Percentiles rank a stretch among this genome's conserved stretches.
These are phyloP conservation scores for Globisporangium alternatum DNA, from an alignment of 352 stramenopile genomes.

Conservation along the genomic window DNA sequence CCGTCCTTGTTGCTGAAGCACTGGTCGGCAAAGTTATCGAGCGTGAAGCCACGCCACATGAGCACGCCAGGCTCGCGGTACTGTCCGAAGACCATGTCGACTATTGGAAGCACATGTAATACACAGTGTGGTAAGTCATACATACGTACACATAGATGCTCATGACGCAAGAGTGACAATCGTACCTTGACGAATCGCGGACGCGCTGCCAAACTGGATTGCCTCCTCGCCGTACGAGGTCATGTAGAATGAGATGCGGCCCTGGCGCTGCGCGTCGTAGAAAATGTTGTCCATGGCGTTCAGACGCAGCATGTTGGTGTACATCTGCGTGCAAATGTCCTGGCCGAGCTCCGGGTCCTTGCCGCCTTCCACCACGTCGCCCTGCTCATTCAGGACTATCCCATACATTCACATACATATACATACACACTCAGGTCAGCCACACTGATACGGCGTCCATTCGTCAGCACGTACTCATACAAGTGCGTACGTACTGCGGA, in stretches of 20 bases:
- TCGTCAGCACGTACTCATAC: not conserved
- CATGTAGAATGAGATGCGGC: slow-evolving; percentile 98
- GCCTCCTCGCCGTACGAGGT: slow-evolving; percentile 93
- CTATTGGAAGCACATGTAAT: slow-evolving; percentile 3
- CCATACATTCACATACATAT: slow-evolving; percentile 2
- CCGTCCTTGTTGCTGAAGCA: slow-evolving; percentile 97
- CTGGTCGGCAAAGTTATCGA: slow-evolving; percentile 97
- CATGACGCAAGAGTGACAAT: not conserved
- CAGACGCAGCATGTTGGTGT: slow-evolving; percentile 80
- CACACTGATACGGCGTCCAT: not conserved
- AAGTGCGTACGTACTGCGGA: slow-evolving; percentile 70
- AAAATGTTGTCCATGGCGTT: slow-evolving; percentile 97
- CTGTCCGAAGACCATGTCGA: slow-evolving; percentile 97
- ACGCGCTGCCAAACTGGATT: slow-evolving; percentile 93
- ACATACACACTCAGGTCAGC: slow-evolving; percentile 24
- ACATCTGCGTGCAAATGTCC: slow-evolving; percentile 84
- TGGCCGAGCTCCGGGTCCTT: slow-evolving; percentile 71
- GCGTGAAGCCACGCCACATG: slow-evolving; percentile 97
- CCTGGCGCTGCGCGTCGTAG: slow-evolving; percentile 96
- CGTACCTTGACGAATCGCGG: slow-evolving; percentile 70
- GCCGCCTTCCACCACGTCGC: slow-evolving; percentile 69
- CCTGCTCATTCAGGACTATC: slow-evolving; percentile 82
- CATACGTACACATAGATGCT: not conserved
- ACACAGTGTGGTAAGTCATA: not conserved
- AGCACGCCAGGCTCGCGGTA: slow-evolving; percentile 97